Evolutionary conservation across 2,329 filamentous ascomycete species (phyloP), one percentile per base, ranked within the genome.

Genomic region (Ophiosphaerella narmari): DNA sequence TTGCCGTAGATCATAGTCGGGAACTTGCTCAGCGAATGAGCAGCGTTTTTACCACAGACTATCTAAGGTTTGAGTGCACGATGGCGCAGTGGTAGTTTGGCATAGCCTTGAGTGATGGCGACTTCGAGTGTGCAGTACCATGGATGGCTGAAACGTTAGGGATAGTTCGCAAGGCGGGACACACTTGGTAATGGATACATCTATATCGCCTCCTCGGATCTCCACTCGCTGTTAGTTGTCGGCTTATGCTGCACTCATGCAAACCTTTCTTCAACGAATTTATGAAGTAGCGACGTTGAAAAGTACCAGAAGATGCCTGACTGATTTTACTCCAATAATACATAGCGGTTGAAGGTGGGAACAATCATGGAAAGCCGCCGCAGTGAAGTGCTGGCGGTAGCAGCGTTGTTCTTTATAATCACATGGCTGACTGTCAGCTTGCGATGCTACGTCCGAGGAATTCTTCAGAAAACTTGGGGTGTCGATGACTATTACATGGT

Each of bases 401-500:
- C 68, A 31, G 58, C 70, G 31, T 52, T 71, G n/a, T 76, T 77
- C 59, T 67, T 76, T 45, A 44, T 70, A 7, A 54, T 75, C 13
- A 67, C 73, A 50, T 75, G 72, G 66, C 46, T 72, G 5, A 66
- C 72, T 7, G 67, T 76, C 21, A 43, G 57, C 26, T 52, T 77
- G 16, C 66, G 75, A 5, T 53, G 76, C 23, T 72, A 74, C 40
- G 72, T 74, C 7, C 67, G 74, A 36, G 64, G 65, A 5, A 52
- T 60, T 14, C 56, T 76, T 63, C 61, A 74, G 40, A 70, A 68
- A 18, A 65, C 60, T 2, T 76, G 74, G 59, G 75, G 74, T 7
- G 43, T 56, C n/a, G 75, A 60, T 57, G 76, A 78, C 58, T 73
- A 66, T 55, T 69, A 62, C 6, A 77, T 78, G 73, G 48, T 76